Percentiles rank a stretch among this genome's conserved stretches.
Evolutionary conservation across 2,329 filamentous ascomycete genomes (phyloP).

Genomic region (Neurospora sp.): DNA sequence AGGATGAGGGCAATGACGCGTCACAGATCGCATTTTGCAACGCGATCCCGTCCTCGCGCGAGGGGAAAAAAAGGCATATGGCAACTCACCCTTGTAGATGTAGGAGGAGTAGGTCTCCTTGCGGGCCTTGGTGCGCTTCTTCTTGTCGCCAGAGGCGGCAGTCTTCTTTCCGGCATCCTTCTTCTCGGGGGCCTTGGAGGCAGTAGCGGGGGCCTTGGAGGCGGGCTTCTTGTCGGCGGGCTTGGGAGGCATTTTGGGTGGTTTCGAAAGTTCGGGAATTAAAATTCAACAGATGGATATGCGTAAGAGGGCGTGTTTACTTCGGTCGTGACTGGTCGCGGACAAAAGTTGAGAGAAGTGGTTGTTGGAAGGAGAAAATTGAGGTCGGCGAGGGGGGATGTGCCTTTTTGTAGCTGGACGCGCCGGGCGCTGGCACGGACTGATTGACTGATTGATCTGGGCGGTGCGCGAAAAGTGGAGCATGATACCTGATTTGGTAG

Average conservation of each 20-base stretch:
- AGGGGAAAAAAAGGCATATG: not conserved
- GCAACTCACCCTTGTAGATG: slow-evolving; percentile 92
- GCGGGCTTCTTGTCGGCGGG: slow-evolving; percentile 98
- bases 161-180: slow-evolving; percentile 99
- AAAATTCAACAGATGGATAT: slow-evolving; percentile 17
- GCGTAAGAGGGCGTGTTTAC: slow-evolving; percentile 1
- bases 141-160: slow-evolving; percentile 91
- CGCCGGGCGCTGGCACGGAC: slow-evolving; percentile 42
- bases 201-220: slow-evolving; percentile 82
- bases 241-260: slow-evolving; percentile 86
- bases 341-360: slow-evolving; percentile 27
- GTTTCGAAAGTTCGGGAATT: slow-evolving; percentile 16
- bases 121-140: slow-evolving; percentile 99
- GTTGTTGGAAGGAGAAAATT: slow-evolving; percentile 33
- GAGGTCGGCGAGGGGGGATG: slow-evolving; percentile 39
- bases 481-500: slow-evolving; percentile 18
- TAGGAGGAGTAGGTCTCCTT: slow-evolving; percentile 99
- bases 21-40: slow-evolving; percentile 2
- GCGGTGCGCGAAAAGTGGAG: slow-evolving; percentile 16
- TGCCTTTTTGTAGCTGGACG: slow-evolving; percentile 53
- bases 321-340: slow-evolving; percentile 22
- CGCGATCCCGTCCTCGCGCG: not conserved
- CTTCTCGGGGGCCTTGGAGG: slow-evolving; percentile 71
- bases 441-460: slow-evolving; percentile 38
- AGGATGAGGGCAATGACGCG: slow-evolving; percentile 7